Base-by-base conservation (phyloP, 129 eudicot species). In the Logfia minima region DNA sequence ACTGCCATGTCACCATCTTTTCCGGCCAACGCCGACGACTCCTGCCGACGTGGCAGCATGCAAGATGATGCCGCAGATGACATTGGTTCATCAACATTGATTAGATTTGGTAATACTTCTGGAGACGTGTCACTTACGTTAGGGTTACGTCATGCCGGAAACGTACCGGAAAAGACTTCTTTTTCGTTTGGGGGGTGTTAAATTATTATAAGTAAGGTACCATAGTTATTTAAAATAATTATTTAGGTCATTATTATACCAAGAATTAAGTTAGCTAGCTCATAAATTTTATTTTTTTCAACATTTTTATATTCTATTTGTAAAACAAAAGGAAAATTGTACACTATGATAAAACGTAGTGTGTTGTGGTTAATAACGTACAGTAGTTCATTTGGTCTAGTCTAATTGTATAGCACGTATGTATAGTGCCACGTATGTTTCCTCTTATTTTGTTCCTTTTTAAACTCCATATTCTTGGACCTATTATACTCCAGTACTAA, bases 61-160 rank as follows among this genome's bases (percentile, higher is more conserved):
- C 66, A 19, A 2, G 62, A 66, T 61, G 77, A 75, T 66, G 67
- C 45, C 5, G 67, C 6, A 58, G 31, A 41, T 64, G 84, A 85
- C 59, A 68, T 75, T 21, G 97, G 84, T 17, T 84, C 96, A 19
- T 84, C 96, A 19, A 68, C 92, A 22, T 65, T 87, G 8, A 87
- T 91, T 66, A 86, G 93, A 69, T 87, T 90, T 58, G 98, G 98
- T 55, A 53, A 95, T 21, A 78, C 79, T 41, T 24, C 90, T 3
- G 96, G 98, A 60, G 97, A 93, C 58, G 98, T 93, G 76, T 93
- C 97, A 26, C 96, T 93, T 77, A 93, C 98, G 2, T 70, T 93
- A 87, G 98, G 98, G 79, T 82, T 93, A 75, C 98, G 98, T 43
- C 98, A 93, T 59, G 86, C 95, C 72, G 97, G 96, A 23, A 93